These are phyloP conservation scores for Turritis glabra DNA, from an alignment of 345 rosid species.

Conservation along the genomic window DNA sequence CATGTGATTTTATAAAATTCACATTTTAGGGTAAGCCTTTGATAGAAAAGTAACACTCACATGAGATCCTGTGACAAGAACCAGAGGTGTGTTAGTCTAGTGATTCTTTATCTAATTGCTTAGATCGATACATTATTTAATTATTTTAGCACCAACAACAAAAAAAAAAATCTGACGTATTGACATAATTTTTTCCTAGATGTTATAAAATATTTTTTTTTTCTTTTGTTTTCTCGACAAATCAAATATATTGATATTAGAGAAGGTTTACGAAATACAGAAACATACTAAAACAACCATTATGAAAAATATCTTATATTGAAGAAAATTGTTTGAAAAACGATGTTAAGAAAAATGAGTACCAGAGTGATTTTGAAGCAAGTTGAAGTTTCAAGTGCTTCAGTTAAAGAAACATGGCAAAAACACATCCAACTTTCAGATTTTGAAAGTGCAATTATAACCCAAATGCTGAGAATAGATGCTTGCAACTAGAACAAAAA, in stretches of 20 bases:
- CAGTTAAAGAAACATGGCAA: constrained; percentile 17
- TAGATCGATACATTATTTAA: not conserved
- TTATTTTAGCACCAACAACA: not conserved
- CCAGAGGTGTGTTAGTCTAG: not conserved
- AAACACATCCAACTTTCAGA: constrained; percentile 16
- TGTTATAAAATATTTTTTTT: too few species aligned
- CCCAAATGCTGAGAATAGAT: not conserved
- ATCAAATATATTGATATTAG: too few species aligned
- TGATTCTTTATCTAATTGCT: not conserved
- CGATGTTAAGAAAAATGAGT: not conserved
- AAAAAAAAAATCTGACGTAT: not conserved
- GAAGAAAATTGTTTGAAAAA: not conserved
- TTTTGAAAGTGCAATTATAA: constrained; percentile 1
- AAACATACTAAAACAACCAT: too few species aligned
- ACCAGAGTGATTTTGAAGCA: constrained; percentile 10
- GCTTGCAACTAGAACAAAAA: not conserved
- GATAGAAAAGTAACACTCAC: constrained; percentile 20
- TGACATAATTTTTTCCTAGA: not conserved
- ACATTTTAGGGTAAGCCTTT: constrained; percentile 31
- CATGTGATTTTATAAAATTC: constrained; percentile 16
- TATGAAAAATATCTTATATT: not conserved
- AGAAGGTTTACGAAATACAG: too few species aligned
- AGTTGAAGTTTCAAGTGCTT: constrained; percentile 15
- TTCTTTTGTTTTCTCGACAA: too few species aligned
- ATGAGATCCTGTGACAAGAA: constrained; percentile 22